Percentiles rank a stretch among this genome's conserved stretches.
These are phyloP conservation scores for Thalassia testudinum DNA, from an alignment of 116 monocot genomes.

Conservation along the genomic window DNA sequence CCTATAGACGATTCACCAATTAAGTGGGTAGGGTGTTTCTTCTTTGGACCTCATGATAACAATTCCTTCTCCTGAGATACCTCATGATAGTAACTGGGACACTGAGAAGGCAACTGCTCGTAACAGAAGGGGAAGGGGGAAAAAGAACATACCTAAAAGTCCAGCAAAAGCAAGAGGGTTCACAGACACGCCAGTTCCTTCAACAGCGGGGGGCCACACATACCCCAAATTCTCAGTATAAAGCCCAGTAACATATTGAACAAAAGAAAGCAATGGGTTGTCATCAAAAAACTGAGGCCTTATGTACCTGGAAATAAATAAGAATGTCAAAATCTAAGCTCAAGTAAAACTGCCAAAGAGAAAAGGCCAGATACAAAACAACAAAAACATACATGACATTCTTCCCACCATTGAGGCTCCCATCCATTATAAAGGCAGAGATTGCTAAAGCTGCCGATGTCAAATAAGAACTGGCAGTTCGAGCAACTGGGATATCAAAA, in stretches of 20 bases:
- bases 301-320: conserved; percentile 77
- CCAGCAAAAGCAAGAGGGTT: conserved; percentile 92
- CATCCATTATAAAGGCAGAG: conserved; percentile 59
- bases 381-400: conserved; percentile 58
- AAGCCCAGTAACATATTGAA: conserved; percentile 63
- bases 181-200: conserved; percentile 81
- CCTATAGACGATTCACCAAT: too few relatives aligned
- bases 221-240: conserved; percentile 79
- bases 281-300: conserved; percentile 86
- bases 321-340: too few relatives aligned
- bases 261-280: conserved; percentile 73
- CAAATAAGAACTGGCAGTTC: conserved; percentile 74
- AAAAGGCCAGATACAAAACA: background rate
- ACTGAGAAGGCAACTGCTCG: too few relatives aligned
- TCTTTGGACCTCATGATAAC: too few relatives aligned
- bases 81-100: too few relatives aligned
- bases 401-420: conserved; percentile 84
- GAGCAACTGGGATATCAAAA: conserved; percentile 77
- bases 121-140: background rate
- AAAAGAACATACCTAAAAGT: conserved; percentile 35
- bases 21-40: too few relatives aligned
- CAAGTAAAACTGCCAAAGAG: background rate
- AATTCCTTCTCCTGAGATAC: too few relatives aligned
- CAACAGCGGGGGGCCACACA: conserved; percentile 72
- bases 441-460: conserved; percentile 56